phyloP scores from a whole-genome alignment of 2,329 filamentous ascomycete genomes.

The Hymenoscyphus fraxineus region DNA sequence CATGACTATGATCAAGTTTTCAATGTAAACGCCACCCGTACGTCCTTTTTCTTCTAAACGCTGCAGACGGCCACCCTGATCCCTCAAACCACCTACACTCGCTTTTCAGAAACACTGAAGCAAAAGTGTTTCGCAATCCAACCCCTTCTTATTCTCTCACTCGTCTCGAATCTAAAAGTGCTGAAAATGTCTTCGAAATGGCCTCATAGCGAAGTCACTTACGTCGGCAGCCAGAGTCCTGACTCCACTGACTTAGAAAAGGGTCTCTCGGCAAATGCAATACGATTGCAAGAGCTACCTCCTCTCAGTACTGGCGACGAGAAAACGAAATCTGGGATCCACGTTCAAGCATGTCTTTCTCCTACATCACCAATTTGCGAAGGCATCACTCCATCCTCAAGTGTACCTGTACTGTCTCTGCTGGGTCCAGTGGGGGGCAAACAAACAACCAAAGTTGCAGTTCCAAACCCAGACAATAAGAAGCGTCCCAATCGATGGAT shows the following conservation, averaged over 20 bases:
- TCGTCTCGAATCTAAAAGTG: slow-evolving; percentile 5
- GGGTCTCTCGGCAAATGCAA: slow-evolving; percentile 33
- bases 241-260: slow-evolving; percentile 37
- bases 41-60: slow-evolving; percentile 3
- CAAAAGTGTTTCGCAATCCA: neutral
- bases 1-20: slow-evolving; percentile 12
- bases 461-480: slow-evolving; percentile 10
- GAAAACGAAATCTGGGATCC: slow-evolving; percentile 18
- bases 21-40: slow-evolving; percentile 6
- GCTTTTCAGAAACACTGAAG: neutral
- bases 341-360: slow-evolving; percentile 24
- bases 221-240: slow-evolving; percentile 12
- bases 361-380: slow-evolving; percentile 35
- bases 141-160: slow-evolving; percentile 5
- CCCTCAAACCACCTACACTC: slow-evolving; percentile 2
- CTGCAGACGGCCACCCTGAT: slow-evolving; percentile 2
- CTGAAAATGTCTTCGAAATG: slow-evolving; percentile 27
- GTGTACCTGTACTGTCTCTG: slow-evolving; percentile 29
- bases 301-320: slow-evolving; percentile 23
- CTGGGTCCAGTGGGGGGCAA: slow-evolving; percentile 22
- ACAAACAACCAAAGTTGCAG: slow-evolving; percentile 10
- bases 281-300: slow-evolving; percentile 26
- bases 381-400: slow-evolving; percentile 33
- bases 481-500: slow-evolving; percentile 32
- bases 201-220: slow-evolving; percentile 18